Base-by-base conservation (phyloP, 1,284 basidiomycete genomes). In the Melampsora medusae region DNA sequence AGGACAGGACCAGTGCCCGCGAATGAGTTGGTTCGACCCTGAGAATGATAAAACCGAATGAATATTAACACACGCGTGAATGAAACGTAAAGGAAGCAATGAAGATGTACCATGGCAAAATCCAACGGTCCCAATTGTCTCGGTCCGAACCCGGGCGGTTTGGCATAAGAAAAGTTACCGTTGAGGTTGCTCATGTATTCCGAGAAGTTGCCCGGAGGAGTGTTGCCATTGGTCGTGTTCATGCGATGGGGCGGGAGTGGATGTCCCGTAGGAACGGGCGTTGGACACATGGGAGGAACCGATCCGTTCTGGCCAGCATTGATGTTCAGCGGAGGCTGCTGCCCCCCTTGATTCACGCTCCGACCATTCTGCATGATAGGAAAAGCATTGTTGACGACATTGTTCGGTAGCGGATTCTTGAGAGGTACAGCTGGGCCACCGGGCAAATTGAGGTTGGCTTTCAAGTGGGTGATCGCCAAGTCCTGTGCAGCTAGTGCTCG, bases 51-150 rank as follows among this genome's bases (percentile, higher is more conserved):
- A 65, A 60, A 42, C 5, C n/a, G 53, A 42, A 66, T n/a, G 38
- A 71, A 31, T 22, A 35, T 14, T 64, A 5, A 48, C 42, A 46
- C 42, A 16, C 42, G 14, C 12, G 42, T 46, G 14, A 46, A 46
- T 14, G 14, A 46, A 46, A 14, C 12, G 28, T 64, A 31, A 35
- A 59, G 6, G 22, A 22, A n/a, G 22, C 35, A 35, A 64, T 46
- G 14, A 59, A 4, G 2, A 53, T 61, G 22, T 22, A 77, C 74
- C 67, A 67, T 69, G 28, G 46, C 49, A 53, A 69, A 77, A 59
- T 77, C 74, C 49, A 77, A 60, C 6, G 74, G 67, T 22, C 74
- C 74, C 46, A 56, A 56, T 22, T 69, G 74, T 67, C 74, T 69
- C 35, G 33, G 67, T 14, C 46, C 48, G 35, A 77, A 69, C 2